These are phyloP conservation scores for Chlorella sp. DNA, from an alignment of 139 green algal genomes.

Conservation along the genomic window DNA sequence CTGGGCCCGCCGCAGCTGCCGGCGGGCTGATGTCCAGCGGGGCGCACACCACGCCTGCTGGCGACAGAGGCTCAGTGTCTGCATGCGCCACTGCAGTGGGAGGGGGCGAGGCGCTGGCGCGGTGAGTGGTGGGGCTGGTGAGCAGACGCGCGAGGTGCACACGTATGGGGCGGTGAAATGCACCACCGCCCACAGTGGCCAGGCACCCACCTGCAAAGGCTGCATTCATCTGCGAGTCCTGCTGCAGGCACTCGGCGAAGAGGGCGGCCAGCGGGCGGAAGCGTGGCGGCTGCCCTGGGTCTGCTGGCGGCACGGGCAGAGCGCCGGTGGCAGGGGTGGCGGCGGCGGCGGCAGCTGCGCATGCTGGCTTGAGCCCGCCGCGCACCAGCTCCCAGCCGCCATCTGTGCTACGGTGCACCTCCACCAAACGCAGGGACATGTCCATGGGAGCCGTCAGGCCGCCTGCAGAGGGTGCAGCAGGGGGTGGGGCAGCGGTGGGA, in stretches of 20 bases:
- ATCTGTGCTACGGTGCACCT: slow-evolving; percentile 8
- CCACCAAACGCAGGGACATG: slow-evolving; percentile 14
- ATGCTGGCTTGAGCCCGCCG: neutral
- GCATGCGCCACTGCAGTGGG: neutral
- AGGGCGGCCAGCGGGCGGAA: neutral
- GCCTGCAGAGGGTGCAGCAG: too few relatives aligned
- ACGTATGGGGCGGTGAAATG: neutral
- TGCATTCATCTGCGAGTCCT: slow-evolving; percentile 16
- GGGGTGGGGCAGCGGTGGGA: too few relatives aligned
- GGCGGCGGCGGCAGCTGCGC: neutral
- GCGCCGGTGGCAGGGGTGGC: neutral
- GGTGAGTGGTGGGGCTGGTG: too few relatives aligned
- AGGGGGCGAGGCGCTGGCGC: too few relatives aligned
- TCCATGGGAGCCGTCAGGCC: too few relatives aligned
- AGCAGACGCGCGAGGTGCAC: too few relatives aligned
- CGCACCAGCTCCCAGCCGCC: slow-evolving; percentile 11
- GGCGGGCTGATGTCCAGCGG: neutral
- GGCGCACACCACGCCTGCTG: neutral
- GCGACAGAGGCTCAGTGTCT: neutral
- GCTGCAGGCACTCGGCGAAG: neutral
- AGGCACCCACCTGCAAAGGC: neutral
- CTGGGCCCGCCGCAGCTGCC: neutral
- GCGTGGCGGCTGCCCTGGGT: neutral
- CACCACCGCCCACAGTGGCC: neutral
- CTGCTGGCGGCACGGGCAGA: neutral